Conservation (phyloP, 352 stramenopile genomes). For the Globisporangium nodosum region DNA sequence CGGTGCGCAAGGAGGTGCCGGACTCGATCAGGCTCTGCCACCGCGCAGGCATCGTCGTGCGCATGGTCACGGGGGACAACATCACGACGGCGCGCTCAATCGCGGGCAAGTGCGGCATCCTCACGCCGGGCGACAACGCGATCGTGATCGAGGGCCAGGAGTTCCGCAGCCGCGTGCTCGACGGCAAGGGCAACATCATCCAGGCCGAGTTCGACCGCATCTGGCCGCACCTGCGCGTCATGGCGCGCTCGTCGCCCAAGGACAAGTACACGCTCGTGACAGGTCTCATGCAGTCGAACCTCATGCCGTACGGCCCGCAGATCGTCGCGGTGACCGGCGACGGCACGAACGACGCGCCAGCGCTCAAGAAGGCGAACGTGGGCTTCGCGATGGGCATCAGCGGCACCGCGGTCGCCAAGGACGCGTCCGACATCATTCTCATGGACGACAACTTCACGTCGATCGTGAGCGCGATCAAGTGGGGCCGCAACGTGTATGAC, state of each 20-base stretch:
- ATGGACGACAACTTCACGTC: constrained; percentile 97
- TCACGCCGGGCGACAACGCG: constrained; percentile 39
- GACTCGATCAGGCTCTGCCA: constrained; percentile 91
- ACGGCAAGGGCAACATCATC: constrained; percentile 63
- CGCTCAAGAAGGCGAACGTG: constrained; percentile 96
- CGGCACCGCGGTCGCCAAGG: constrained; percentile 93
- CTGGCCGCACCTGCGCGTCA: constrained; percentile 88
- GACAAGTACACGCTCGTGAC: constrained; percentile 97
- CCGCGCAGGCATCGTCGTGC: constrained; percentile 94
- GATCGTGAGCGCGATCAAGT: constrained; percentile 95
- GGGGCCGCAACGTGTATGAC: constrained; percentile 95
- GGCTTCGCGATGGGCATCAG: constrained; percentile 97
- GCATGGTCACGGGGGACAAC: constrained; percentile 99
- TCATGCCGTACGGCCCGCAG: constrained; percentile 75
- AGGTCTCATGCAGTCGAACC: constrained; percentile 82
- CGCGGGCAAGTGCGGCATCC: constrained; percentile 70
- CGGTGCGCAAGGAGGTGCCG: constrained; percentile 91
- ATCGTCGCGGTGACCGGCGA: constrained; percentile 96
- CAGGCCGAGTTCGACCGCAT: constrained; percentile 90
- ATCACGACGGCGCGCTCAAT: constrained; percentile 89
- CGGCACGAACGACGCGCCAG: constrained; percentile 96
- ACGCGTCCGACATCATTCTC: constrained; percentile 95
- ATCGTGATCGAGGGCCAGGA: constrained; percentile 68
- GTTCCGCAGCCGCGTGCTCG: constrained; percentile 61
- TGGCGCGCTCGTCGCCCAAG: constrained; percentile 91